Percentiles rank a stretch among this genome's conserved stretches.
Conservation (phyloP, 179 eudicot genomes). For the Actinidia arguta region DNA sequence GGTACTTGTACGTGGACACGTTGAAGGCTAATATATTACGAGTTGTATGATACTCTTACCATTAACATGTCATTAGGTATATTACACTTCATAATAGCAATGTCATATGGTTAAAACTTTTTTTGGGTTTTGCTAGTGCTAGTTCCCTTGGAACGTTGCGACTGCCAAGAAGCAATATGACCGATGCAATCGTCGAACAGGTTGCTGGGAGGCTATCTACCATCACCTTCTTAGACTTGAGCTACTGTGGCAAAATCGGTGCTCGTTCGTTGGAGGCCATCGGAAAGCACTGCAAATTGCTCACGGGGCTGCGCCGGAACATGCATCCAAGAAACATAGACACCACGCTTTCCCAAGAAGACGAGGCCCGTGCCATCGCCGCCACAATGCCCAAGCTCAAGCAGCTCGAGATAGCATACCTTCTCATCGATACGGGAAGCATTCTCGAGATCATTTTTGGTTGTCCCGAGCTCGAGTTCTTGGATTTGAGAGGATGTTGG, state of each 20-base stretch:
- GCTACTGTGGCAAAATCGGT: slow-evolving; percentile 66
- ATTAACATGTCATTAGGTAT: too few relatives aligned
- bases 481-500: slow-evolving; percentile 90
- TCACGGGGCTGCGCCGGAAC: slow-evolving; percentile 63
- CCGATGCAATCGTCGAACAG: slow-evolving; percentile 61
- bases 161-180: slow-evolving; percentile 64
- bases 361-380: slow-evolving; percentile 78
- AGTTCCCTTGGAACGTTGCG: slow-evolving; percentile 56
- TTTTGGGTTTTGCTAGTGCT: slow-evolving; percentile 53
- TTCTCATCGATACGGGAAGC: slow-evolving; percentile 43
- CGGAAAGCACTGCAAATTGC: slow-evolving; percentile 65
- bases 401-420: slow-evolving; percentile 69
- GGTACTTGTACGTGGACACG: too few relatives aligned
- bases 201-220: slow-evolving; percentile 54
- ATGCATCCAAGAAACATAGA: slow-evolving; percentile 64
- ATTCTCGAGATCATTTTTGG: slow-evolving; percentile 61
- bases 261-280: slow-evolving; percentile 61
- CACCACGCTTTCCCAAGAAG: slow-evolving; percentile 51
- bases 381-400: slow-evolving; percentile 76
- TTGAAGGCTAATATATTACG: too few relatives aligned
- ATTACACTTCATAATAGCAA: too few relatives aligned
- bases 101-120: neutral
- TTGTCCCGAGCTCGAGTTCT: slow-evolving; percentile 58
- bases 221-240: slow-evolving; percentile 62
- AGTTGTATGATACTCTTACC: too few relatives aligned